phyloP scores from a whole-genome alignment of 164 flowering plant genomes.

The Santalum album region DNA sequence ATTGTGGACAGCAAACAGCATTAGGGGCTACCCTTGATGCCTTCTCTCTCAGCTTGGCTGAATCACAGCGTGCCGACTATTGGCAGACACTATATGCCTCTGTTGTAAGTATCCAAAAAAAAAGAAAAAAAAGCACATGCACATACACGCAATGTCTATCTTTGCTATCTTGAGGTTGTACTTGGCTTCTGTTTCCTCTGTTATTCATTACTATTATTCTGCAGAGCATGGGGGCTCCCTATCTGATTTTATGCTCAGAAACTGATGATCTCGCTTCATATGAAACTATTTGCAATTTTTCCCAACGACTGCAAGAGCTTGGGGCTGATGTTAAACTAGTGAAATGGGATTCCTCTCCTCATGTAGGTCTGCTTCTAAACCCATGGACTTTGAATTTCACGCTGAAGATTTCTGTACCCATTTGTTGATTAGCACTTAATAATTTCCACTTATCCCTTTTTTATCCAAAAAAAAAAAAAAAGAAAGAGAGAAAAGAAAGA shows the following conservation, averaged over 20 bases:
- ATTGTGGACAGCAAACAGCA: conserved; percentile 60
- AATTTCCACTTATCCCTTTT: no score
- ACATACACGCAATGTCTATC: no score
- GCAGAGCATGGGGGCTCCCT: background rate
- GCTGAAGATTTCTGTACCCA: no score
- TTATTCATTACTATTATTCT: conserved; percentile 1
- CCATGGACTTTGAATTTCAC: no score
- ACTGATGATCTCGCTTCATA: background rate
- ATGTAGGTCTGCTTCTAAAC: background rate
- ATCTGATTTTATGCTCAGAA: conserved; percentile 1
- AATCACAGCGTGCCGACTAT: conserved; percentile 88
- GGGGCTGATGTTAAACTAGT: background rate
- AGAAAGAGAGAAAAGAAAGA: no score
- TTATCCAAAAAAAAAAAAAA: no score
- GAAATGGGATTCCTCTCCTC: background rate
- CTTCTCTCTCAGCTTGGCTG: conserved; percentile 68
- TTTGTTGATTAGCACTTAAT: no score
- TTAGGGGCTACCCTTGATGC: conserved; percentile 66
- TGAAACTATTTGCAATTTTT: background rate
- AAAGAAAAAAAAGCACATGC: no score
- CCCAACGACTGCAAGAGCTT: background rate
- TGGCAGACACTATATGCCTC: conserved; percentile 93
- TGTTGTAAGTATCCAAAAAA: conserved; percentile 40
- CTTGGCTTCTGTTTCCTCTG: background rate
- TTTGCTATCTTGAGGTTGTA: background rate